Evolutionary conservation across 2,329 filamentous ascomycete genomes (phyloP).

Genomic region (Botrytis fragariae): DNA sequence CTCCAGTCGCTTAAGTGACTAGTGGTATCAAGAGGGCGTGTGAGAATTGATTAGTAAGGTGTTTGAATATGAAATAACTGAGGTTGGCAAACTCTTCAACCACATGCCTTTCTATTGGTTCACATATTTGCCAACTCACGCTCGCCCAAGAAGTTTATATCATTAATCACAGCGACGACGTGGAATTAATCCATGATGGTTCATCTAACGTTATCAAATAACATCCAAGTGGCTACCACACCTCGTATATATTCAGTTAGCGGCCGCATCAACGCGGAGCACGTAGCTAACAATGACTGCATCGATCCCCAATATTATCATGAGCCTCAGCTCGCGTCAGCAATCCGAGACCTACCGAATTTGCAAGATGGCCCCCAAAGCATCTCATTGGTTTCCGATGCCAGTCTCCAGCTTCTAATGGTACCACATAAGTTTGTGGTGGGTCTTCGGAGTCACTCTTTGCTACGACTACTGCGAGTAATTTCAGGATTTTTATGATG

Average conservation of each 20-base stretch:
- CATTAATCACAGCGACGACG: slow-evolving; percentile 14
- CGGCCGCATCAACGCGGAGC: slow-evolving; percentile 14
- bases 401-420: slow-evolving; percentile 4
- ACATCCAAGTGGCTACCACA: not conserved
- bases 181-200: slow-evolving; percentile 12
- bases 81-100: not conserved
- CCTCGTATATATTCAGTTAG: not conserved
- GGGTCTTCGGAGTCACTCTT: slow-evolving; percentile 10
- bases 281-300: slow-evolving; percentile 15
- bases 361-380: not conserved
- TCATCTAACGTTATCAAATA: slow-evolving; percentile 8
- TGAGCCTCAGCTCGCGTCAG: slow-evolving; percentile 11
- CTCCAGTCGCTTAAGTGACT: slow-evolving; percentile 2
- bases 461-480: slow-evolving; percentile 5
- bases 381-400: not conserved
- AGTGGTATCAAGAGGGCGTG: not conserved
- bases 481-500: slow-evolving; percentile 7
- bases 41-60: not conserved
- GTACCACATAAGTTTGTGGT: slow-evolving; percentile 17
- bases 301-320: not conserved
- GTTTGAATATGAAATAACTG: not conserved
- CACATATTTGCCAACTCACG: slow-evolving; percentile 14
- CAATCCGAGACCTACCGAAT: not conserved
- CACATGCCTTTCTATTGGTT: slow-evolving; percentile 2
- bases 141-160: not conserved